phyloP scores from a whole-genome alignment of 2,329 filamentous ascomycete species.

The Stagonosporopsis vannaccii region DNA sequence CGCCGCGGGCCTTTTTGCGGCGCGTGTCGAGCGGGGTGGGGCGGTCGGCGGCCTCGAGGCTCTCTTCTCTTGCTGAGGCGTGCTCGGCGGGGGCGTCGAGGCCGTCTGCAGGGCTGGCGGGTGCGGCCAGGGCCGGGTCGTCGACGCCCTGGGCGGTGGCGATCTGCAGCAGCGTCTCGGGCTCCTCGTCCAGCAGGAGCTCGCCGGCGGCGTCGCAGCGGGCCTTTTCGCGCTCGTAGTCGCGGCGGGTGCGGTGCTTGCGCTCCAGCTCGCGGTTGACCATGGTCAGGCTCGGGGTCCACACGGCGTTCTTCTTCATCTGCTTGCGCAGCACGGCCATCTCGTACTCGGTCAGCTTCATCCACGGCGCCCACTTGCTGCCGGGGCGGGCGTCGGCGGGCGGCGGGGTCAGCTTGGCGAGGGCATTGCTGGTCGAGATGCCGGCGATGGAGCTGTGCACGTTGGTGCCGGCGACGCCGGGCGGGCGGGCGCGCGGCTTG shows the following conservation, averaged over 20 bases:
- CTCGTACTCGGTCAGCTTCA: conserved; percentile 70
- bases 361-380: conserved; percentile 68
- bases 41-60: conserved; percentile 73
- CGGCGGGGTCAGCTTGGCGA: conserved; percentile 65
- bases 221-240: conserved; percentile 64
- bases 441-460: conserved; percentile 62
- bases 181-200: conserved; percentile 67
- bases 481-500: conserved; percentile 53
- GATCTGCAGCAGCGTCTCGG: conserved; percentile 34
- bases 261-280: conserved; percentile 78
- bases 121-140: conserved; percentile 22
- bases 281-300: conserved; percentile 87
- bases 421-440: conserved; percentile 68
- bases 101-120: conserved; percentile 19
- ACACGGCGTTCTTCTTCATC: conserved; percentile 92
- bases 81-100: conserved; percentile 22
- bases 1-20: conserved; percentile 57
- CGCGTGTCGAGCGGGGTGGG: conserved; percentile 72
- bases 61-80: conserved; percentile 59
- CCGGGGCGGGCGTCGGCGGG: conserved; percentile 66
- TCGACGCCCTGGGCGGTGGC: conserved; percentile 30
- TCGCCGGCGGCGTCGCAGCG: conserved; percentile 67
- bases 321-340: conserved; percentile 78
- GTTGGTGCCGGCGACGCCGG: conserved; percentile 60
- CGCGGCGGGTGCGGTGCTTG: conserved; percentile 64